Conservation (phyloP, 345 rosid species). For the Lumnitzera littorea region DNA sequence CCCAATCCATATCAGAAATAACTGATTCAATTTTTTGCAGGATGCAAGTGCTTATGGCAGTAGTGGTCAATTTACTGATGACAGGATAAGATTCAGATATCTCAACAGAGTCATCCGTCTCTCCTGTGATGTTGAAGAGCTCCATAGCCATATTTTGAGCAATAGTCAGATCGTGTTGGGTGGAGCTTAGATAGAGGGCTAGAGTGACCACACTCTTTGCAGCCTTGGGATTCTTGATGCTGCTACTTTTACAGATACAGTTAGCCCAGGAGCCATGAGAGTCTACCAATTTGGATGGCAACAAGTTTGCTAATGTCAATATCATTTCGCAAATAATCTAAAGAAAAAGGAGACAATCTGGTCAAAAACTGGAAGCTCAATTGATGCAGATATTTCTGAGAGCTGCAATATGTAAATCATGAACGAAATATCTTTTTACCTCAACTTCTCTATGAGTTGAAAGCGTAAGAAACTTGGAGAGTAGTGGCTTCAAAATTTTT, state of each 20-base stretch:
- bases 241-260: conserved; percentile 43
- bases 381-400: background rate
- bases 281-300: conserved; percentile 50
- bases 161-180: conserved; percentile 47
- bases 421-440: conserved; percentile 26
- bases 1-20: conserved; percentile 60
- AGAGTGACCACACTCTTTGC: conserved; percentile 48
- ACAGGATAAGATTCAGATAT: conserved; percentile 39
- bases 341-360: conserved; percentile 6
- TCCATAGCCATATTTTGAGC: conserved; percentile 45
- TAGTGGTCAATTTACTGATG: conserved; percentile 44
- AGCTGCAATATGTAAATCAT: background rate
- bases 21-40: conserved; percentile 46
- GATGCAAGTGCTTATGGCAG: conserved; percentile 38
- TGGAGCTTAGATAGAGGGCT: conserved; percentile 39
- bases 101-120: conserved; percentile 14
- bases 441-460: conserved; percentile 43
- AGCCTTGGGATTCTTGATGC: conserved; percentile 32
- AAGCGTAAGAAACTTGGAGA: conserved; percentile 38
- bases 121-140: conserved; percentile 35
- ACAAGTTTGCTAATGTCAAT: conserved; percentile 32
- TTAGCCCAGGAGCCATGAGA: conserved; percentile 57
- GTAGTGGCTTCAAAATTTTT: conserved; percentile 49
- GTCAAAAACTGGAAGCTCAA: background rate
- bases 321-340: conserved; percentile 59